phyloP scores from a whole-genome alignment of 345 rosid species.

The Xanthoceras sorbifolium region DNA sequence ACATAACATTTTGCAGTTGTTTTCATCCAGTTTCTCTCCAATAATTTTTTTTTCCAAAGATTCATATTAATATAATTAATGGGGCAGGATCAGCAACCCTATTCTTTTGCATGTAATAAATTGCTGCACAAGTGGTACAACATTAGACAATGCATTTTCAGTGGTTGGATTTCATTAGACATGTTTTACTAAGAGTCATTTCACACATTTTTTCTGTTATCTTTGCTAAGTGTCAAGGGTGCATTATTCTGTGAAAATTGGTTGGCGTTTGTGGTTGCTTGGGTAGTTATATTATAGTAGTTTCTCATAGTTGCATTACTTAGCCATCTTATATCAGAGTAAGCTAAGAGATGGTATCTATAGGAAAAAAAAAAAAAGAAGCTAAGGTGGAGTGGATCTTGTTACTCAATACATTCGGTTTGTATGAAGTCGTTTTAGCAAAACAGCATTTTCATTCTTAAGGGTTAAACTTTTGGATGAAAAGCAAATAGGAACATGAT shows the following conservation, averaged over 20 bases:
- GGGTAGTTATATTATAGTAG: neutral
- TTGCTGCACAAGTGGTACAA: neutral
- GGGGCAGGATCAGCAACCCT: neutral
- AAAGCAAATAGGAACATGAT: neutral
- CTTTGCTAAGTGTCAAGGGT: neutral
- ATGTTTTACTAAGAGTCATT: neutral
- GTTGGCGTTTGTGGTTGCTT: neutral
- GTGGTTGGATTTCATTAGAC: neutral
- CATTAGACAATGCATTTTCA: neutral
- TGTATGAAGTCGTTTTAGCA: neutral
- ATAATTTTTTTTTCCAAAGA: neutral
- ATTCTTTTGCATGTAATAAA: neutral
- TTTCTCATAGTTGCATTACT: neutral
- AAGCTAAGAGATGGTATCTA: neutral
- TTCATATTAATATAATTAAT: neutral
- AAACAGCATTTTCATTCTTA: neutral
- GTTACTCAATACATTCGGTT: neutral
- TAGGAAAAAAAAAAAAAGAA: no score
- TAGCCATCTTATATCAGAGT: neutral
- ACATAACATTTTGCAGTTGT: neutral
- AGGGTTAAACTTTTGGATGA: neutral
- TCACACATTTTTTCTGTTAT: neutral
- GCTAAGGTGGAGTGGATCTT: neutral
- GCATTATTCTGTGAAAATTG: conserved; percentile 3
- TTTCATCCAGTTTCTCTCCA: neutral